Evolutionary conservation across 2,329 filamentous ascomycete species (phyloP).

Genomic region (Pseudopyrenochaeta lycopersici): DNA sequence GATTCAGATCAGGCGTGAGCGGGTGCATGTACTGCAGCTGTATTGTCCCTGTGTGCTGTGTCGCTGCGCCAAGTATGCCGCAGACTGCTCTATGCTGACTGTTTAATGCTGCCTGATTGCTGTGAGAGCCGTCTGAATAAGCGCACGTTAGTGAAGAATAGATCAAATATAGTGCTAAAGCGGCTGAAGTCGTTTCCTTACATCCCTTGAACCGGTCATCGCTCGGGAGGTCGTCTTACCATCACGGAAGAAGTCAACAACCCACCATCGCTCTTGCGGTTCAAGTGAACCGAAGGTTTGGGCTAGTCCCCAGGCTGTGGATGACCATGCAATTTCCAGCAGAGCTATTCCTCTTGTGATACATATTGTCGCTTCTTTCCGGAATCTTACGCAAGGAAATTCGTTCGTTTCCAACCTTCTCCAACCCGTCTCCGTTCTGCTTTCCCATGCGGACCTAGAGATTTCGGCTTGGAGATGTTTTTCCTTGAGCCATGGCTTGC

Average conservation of each 20-base stretch:
- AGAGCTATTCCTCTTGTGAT: constrained; percentile 1
- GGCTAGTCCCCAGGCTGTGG: background rate
- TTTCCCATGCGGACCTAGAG: background rate
- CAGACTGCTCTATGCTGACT: background rate
- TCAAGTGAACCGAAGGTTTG: background rate
- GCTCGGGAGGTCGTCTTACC: constrained; percentile 2
- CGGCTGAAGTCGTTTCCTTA: background rate
- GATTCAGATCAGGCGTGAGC: background rate
- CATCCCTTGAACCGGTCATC: background rate
- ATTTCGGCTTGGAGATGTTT: constrained; percentile 2
- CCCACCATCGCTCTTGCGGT: background rate
- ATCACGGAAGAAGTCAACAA: constrained; percentile 3
- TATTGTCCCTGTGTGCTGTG: background rate
- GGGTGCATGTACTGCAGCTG: background rate
- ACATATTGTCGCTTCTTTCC: background rate
- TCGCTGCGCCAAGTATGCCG: background rate
- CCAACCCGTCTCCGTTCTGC: background rate
- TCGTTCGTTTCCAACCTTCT: background rate
- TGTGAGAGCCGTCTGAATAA: background rate
- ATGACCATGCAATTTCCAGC: background rate
- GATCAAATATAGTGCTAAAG: background rate
- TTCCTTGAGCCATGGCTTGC: constrained; percentile 4
- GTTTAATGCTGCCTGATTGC: background rate
- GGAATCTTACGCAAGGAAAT: background rate
- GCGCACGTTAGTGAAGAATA: background rate